A percentile compares a stretch with the other conserved stretches of the same genome.
Evolutionary conservation across 805 yeast genomes (phyloP).

Genomic region (Barnettozyma siamensis): DNA sequence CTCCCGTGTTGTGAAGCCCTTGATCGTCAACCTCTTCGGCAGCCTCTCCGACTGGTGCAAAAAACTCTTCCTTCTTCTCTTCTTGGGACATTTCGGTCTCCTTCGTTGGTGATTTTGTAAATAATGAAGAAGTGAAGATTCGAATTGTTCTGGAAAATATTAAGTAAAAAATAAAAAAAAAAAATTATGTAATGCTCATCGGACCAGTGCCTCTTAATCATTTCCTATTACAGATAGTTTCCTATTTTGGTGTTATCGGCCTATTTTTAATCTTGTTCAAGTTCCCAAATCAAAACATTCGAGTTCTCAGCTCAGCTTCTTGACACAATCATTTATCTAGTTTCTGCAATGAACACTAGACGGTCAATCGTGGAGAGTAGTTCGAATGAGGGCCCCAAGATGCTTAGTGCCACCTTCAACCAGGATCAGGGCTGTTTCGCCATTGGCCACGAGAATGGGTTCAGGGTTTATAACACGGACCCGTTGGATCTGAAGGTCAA

Average conservation of each 20-base stretch:
- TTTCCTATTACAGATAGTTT: background rate
- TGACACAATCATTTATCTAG: too few relatives aligned
- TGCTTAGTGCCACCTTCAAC: constrained; percentile 46
- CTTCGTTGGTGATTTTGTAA: too few relatives aligned
- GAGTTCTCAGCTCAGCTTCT: too few relatives aligned
- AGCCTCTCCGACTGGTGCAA: constrained; percentile 55
- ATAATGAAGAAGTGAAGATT: too few relatives aligned
- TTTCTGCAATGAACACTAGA: constrained; percentile 21
- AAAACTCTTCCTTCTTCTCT: constrained; percentile 35
- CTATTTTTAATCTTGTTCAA: background rate
- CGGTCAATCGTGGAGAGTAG: constrained; percentile 16
- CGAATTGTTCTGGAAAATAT: constrained; percentile 9
- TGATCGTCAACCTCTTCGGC: constrained; percentile 43
- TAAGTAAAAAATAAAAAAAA: constrained; percentile 2
- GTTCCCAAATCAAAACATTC: too few relatives aligned
- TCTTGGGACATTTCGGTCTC: constrained; percentile 8
- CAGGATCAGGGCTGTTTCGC: constrained; percentile 92
- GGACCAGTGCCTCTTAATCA: too few relatives aligned
- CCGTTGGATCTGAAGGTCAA: constrained; percentile 76
- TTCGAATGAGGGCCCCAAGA: constrained; percentile 5
- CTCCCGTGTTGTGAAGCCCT: constrained; percentile 64
- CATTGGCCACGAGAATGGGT: constrained; percentile 73
- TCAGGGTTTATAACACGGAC: constrained; percentile 78
- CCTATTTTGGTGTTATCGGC: background rate
- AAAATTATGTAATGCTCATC: too few relatives aligned